phyloP scores from a whole-genome alignment of 2,329 filamentous ascomycete genomes.

The Pestalotiopsis sp. region DNA sequence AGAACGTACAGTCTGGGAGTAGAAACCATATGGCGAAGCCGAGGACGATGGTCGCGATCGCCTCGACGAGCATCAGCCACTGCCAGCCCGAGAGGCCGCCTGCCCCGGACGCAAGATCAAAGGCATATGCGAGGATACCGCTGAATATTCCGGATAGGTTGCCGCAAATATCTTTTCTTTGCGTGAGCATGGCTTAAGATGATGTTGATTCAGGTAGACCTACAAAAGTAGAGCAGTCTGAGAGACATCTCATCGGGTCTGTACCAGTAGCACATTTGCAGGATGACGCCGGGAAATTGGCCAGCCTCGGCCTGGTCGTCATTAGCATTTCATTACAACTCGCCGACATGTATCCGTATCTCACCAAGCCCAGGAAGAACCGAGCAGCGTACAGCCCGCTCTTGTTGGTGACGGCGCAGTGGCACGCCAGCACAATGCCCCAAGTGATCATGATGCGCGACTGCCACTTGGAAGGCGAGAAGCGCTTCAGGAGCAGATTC shows the following conservation, averaged over 20 bases:
- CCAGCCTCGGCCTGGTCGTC: conserved; percentile 36
- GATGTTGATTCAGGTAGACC: too few species aligned
- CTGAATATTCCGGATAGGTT: conserved; percentile 32
- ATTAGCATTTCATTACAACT: conserved; percentile 18
- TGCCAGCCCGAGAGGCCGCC: conserved; percentile 32
- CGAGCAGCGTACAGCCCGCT: conserved; percentile 38
- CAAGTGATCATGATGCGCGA: conserved; percentile 43
- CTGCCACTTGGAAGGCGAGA: conserved; percentile 42
- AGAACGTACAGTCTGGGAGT: conserved; percentile 52
- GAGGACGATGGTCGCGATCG: conserved; percentile 46
- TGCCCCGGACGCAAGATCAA: conserved; percentile 27
- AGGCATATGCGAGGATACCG: conserved; percentile 24
- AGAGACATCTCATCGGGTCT: conserved; percentile 49
- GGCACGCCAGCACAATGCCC: conserved; percentile 36
- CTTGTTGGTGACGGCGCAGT: conserved; percentile 39
- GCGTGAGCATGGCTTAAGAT: too few species aligned
- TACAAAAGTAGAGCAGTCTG: conserved; percentile 47
- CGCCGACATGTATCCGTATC: conserved; percentile 21
- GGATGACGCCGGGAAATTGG: conserved; percentile 43
- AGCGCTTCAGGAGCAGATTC: conserved; percentile 40
- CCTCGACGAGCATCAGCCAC: conserved; percentile 45
- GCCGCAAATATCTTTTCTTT: too few species aligned
- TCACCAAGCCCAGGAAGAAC: conserved; percentile 38
- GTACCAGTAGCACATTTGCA: conserved; percentile 51
- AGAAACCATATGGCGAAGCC: conserved; percentile 53